Evolutionary conservation across 148 eudicot genomes (phyloP).

Genomic region (Cornus suecica): DNA sequence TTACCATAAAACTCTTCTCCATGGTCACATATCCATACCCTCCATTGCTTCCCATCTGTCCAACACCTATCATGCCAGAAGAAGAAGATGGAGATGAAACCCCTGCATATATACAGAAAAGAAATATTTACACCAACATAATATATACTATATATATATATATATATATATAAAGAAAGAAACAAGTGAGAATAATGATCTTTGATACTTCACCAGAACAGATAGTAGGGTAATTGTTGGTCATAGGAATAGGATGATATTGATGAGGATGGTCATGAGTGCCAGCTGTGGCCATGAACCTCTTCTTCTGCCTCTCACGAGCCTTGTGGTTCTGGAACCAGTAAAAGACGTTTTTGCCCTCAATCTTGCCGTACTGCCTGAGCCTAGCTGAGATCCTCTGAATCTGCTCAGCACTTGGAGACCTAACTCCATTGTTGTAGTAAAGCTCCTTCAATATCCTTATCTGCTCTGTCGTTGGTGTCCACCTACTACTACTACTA

Average conservation of each 20-base stretch:
- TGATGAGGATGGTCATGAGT: no score
- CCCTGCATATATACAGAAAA: slow-evolving; percentile 31
- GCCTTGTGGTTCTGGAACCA: slow-evolving; percentile 99
- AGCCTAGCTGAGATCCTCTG: slow-evolving; percentile 81
- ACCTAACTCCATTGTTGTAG: slow-evolving; percentile 85
- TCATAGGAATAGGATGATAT: slow-evolving; percentile 3
- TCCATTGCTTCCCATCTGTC: slow-evolving; percentile 46
- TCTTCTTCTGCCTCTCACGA: slow-evolving; percentile 93
- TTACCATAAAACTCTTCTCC: slow-evolving; percentile 81
- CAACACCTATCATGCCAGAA: slow-evolving; percentile 44
- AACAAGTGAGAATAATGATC: neutral
- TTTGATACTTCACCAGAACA: slow-evolving; percentile 20
- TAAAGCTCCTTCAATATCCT: slow-evolving; percentile 88
- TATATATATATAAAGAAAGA: no score
- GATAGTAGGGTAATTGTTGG: slow-evolving; percentile 34
- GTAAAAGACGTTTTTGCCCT: slow-evolving; percentile 94
- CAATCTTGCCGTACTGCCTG: slow-evolving; percentile 94
- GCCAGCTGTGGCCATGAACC: slow-evolving; percentile 49
- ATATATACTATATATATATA: neutral
- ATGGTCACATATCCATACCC: slow-evolving; percentile 75
- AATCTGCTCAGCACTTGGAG: slow-evolving; percentile 88
- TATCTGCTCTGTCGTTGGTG: slow-evolving; percentile 94
- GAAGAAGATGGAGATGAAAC: slow-evolving; percentile 38
- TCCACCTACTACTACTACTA: slow-evolving; percentile 83
- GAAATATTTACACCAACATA: no score